These are phyloP conservation scores for Eucalyptus sp. DNA, from an alignment of 345 rosid genomes.

Conservation along the genomic window DNA sequence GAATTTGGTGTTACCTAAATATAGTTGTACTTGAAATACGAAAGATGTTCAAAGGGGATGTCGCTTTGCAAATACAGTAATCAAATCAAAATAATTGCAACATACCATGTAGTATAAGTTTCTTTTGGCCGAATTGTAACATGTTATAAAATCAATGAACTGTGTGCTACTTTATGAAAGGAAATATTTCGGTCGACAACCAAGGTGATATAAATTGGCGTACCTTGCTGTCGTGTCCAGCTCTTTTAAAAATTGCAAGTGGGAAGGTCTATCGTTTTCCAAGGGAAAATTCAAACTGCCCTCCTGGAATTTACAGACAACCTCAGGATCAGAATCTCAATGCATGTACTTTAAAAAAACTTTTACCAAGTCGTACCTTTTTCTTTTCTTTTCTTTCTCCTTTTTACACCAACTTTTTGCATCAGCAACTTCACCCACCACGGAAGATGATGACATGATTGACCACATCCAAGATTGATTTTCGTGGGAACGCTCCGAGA, in stretches of 20 bases:
- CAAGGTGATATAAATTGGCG: not conserved
- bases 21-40: not conserved
- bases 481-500: not conserved
- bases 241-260: not conserved
- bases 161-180: not conserved
- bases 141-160: not conserved
- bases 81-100: not conserved
- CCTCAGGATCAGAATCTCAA: not conserved
- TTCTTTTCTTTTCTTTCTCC: not conserved
- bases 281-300: not conserved
- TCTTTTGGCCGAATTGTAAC: not conserved
- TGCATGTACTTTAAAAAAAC: not conserved
- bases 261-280: not conserved
- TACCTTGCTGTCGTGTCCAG: not conserved
- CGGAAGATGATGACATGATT: not conserved
- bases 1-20: not conserved
- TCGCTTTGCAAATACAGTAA: not conserved
- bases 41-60: not conserved
- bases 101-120: not conserved
- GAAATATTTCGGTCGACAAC: not conserved
- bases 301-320: not conserved
- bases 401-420: not conserved
- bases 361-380: not conserved
- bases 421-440: not conserved
- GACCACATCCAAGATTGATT: not conserved